Base-by-base conservation (phyloP, 2,329 filamentous ascomycete genomes). In the Aureobasidium uvarum region DNA sequence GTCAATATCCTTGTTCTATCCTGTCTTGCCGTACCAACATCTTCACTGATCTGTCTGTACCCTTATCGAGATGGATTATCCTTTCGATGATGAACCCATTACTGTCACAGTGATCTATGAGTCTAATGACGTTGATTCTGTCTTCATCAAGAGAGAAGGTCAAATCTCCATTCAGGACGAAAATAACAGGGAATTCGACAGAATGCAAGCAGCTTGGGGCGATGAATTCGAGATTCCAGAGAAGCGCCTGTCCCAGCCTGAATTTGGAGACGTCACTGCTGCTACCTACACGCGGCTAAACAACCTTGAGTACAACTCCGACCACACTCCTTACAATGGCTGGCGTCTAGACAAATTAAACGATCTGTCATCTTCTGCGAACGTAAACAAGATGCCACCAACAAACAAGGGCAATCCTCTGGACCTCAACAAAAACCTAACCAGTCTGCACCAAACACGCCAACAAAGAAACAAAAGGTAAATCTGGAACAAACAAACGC, bases 131-230 rank as follows among this genome's bases (percentile, higher is more conserved):
- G n/a, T n/a, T n/a, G n/a, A n/a, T n/a, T n/a, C n/a, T n/a, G n/a
- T n/a, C n/a, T 54, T 54, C 31, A 38, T 54, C 50, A 38, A 54
- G 11, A 31, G 50, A 54, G 50, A 54, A 54, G 50, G n/a, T n/a
- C n/a, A n/a, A n/a, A n/a, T n/a, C n/a, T n/a, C n/a, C n/a, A n/a
- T n/a, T n/a, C n/a, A n/a, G n/a, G n/a, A n/a, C n/a, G n/a, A n/a
- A n/a, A n/a, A n/a, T n/a, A n/a, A n/a, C n/a, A n/a, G n/a, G n/a
- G 45, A 48, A 14, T 28, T 5, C 23, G 23, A 28, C 14, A 50
- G 10, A 13, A 14, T 3, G 6, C 2, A 14, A 4, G 20, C 20
- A 46, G 43, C 43, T 23, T 4, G 4, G 1, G 10, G 5, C 1
- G 25, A 20, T 1, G 43, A 23, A 20, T 25, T 25, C 14, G 45